phyloP scores from a whole-genome alignment of 2,329 filamentous ascomycete genomes.

The Neoscytalidium dimidiatum region DNA sequence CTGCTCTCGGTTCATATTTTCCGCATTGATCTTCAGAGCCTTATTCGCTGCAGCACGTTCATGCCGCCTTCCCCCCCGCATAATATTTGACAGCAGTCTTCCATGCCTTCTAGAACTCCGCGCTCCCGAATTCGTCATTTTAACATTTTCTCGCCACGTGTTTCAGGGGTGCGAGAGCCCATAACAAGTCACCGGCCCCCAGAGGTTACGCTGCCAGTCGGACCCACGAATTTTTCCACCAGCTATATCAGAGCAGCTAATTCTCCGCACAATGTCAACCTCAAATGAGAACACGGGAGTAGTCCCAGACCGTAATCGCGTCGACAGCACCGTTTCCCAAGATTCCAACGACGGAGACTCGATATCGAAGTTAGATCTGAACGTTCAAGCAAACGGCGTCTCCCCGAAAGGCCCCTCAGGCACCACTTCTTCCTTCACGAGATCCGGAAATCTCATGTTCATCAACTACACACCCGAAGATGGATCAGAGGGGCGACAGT shows the following conservation, averaged over 20 bases:
- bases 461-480: background rate
- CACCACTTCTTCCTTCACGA: background rate
- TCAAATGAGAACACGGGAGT: background rate
- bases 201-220: background rate
- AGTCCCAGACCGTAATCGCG: background rate
- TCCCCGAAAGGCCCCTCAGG: background rate
- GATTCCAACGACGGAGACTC: background rate
- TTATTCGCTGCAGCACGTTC: background rate
- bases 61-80: background rate
- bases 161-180: background rate
- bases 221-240: background rate
- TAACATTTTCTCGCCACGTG: background rate
- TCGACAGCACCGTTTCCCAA: background rate
- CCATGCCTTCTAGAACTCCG: background rate
- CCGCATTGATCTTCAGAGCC: background rate
- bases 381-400: background rate
- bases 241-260: background rate
- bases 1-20: background rate
- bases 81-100: background rate
- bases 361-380: background rate
- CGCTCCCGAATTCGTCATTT: background rate
- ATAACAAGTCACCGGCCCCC: background rate
- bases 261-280: background rate
- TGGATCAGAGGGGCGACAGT: background rate
- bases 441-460: background rate